Evolutionary conservation across 208 protist genomes (phyloP).

Genomic region (Trypanosoma avium): DNA sequence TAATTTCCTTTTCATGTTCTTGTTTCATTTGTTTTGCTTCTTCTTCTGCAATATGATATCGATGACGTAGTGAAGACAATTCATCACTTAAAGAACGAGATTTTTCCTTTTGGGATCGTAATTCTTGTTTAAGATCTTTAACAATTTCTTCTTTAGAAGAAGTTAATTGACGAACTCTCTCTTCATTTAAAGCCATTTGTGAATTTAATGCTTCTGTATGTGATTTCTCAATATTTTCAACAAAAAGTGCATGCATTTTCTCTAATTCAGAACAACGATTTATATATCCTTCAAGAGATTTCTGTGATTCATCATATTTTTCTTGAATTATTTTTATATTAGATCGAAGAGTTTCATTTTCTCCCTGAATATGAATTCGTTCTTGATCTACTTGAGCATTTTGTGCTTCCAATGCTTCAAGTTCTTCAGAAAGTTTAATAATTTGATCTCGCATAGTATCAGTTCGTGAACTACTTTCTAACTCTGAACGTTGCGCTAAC

Average conservation of each 20-base stretch:
- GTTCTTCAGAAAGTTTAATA: conserved; percentile 18
- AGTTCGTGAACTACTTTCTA: conserved; percentile 48
- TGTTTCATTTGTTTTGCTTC: conserved; percentile 42
- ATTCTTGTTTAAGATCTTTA: conserved; percentile 55
- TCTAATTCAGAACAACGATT: conserved; percentile 35
- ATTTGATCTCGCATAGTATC: conserved; percentile 69
- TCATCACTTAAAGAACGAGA: conserved; percentile 48
- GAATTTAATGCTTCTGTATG: conserved; percentile 35
- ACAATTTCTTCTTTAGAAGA: conserved; percentile 52
- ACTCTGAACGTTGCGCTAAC: conserved; percentile 54
- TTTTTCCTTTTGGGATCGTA: conserved; percentile 46
- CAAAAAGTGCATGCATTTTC: conserved; percentile 48
- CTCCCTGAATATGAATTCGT: conserved; percentile 6
- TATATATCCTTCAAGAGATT: conserved; percentile 6
- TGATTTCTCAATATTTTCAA: conserved; percentile 38
- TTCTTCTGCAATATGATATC: conserved; percentile 39
- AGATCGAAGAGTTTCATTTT: conserved; percentile 26
- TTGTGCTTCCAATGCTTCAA: conserved; percentile 28
- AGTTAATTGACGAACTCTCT: conserved; percentile 48
- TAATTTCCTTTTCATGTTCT: conserved; percentile 62
- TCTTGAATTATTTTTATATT: conserved; percentile 18
- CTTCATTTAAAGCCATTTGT: conserved; percentile 49
- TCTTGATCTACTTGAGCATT: conserved; percentile 38
- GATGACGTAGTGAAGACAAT: conserved; percentile 45
- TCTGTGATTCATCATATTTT: conserved; percentile 18